phyloP scores from a whole-genome alignment of 257 asterid genomes.

The Ophiorrhiza pumila region DNA sequence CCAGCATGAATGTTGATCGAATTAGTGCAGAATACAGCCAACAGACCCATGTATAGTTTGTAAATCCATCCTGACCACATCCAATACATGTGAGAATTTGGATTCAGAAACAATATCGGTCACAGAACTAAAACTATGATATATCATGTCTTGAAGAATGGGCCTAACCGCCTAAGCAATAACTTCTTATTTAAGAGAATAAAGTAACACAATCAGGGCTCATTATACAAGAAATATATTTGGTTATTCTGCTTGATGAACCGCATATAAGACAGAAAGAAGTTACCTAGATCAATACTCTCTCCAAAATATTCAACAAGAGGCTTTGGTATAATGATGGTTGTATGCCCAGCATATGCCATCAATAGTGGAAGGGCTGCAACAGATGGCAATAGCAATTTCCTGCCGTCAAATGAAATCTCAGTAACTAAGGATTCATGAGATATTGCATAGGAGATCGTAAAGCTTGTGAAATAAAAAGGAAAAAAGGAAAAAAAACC shows the following conservation, averaged over 20 bases:
- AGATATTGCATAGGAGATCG: not conserved
- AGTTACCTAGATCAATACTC: constrained; percentile 68
- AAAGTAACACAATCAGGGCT: not conserved
- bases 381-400: constrained; percentile 75
- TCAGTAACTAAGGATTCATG: constrained; percentile 28
- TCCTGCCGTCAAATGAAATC: constrained; percentile 52
- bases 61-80: constrained; percentile 69
- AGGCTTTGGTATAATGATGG: constrained; percentile 85
- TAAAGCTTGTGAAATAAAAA: not conserved
- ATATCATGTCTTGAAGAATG: not conserved
- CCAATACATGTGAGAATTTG: constrained; percentile 7
- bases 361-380: constrained; percentile 90
- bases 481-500: not conserved
- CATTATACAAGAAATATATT: not conserved
- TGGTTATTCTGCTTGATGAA: not conserved
- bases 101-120: not conserved
- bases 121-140: not conserved
- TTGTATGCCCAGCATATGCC: constrained; percentile 97
- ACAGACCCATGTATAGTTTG: constrained; percentile 88
- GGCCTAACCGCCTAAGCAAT: not conserved
- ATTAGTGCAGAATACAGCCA: constrained; percentile 94
- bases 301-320: constrained; percentile 61
- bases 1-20: constrained; percentile 94
- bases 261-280: not conserved
- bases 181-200: not conserved